Evolutionary conservation across 148 eudicot genomes (phyloP), one percentile per base, ranked within the genome.

Genomic region (Bassia scoparia): DNA sequence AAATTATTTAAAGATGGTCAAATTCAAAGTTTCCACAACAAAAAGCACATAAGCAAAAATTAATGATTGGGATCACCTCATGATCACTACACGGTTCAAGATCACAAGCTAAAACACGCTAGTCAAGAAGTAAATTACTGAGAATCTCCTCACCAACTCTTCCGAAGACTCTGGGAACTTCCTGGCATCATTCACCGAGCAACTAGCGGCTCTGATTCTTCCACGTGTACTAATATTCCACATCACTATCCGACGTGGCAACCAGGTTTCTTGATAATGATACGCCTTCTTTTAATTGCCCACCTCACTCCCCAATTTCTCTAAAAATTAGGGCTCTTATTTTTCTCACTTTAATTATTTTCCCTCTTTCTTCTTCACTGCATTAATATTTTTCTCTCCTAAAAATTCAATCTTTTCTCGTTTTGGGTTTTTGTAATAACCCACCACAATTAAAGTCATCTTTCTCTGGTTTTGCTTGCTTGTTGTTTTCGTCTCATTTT

Each of bases 161-260:
- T 89, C 98, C 89, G 88, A 97, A 91, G 91, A 73, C 90, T 93
- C 98, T 33, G 9, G 27, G 21, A 6, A 83, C 84, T 83, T 87
- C 82, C 72, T 87, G 98, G 94, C 84, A 50, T 23, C 79, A 75
- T 84, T 58, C 34, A 61, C 76, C 78, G 41, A 68, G 14, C 65
- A 78, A 44, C 31, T 70, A 49, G 79, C 77, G 91, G 97, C 74
- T 73, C 17, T 54, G 7, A 76, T 37, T 10, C 0, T 20, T 81
- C 90, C 98, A 90, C 97, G 84, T 90, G 86, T 64, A 35, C 0
- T 15, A 0, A 5, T 10, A 1, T 29, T 65, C 87, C 89, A 90
- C 91, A 85, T 80, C 72, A 84, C 20, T 76, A 49, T 90, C 98
- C 88, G 52, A 90, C 89, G 92, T 93, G 98, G 88, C 89, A 70